These are phyloP conservation scores for Pichia sp. DNA, from an alignment of 1,139 yeast genomes.

Conservation along the genomic window DNA sequence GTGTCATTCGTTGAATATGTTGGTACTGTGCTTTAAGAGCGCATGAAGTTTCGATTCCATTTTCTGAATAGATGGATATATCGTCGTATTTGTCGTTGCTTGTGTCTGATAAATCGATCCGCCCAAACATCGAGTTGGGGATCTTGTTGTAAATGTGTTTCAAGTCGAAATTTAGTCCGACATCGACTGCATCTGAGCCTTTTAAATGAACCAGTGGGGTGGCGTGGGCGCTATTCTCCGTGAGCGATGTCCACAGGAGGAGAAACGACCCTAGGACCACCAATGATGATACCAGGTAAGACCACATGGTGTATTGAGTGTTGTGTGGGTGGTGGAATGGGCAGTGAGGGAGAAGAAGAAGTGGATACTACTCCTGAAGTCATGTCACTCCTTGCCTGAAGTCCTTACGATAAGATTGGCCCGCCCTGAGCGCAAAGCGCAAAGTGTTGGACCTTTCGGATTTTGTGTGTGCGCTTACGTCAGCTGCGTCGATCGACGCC, in stretches of 20 bases:
- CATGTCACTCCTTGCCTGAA: no score
- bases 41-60: conserved; percentile 10
- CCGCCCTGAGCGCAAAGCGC: no score
- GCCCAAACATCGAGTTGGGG: conserved; percentile 22
- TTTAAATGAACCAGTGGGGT: neutral
- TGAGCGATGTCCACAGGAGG: conserved; percentile 3
- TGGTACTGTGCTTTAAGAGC: conserved; percentile 6
- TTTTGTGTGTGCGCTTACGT: no score
- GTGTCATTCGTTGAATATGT: conserved; percentile 47
- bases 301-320: neutral
- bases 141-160: conserved; percentile 29
- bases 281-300: neutral
- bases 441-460: no score
- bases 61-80: neutral
- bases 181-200: neutral
- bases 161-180: conserved; percentile 16
- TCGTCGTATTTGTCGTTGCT: neutral
- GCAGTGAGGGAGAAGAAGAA: no score
- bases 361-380: no score
- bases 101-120: conserved; percentile 23
- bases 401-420: no score
- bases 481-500: no score
- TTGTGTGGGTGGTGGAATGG: no score
- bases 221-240: neutral
- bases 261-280: neutral